phyloP scores from a whole-genome alignment of 2,329 filamentous ascomycete species.

The Cladosporium sp. region DNA sequence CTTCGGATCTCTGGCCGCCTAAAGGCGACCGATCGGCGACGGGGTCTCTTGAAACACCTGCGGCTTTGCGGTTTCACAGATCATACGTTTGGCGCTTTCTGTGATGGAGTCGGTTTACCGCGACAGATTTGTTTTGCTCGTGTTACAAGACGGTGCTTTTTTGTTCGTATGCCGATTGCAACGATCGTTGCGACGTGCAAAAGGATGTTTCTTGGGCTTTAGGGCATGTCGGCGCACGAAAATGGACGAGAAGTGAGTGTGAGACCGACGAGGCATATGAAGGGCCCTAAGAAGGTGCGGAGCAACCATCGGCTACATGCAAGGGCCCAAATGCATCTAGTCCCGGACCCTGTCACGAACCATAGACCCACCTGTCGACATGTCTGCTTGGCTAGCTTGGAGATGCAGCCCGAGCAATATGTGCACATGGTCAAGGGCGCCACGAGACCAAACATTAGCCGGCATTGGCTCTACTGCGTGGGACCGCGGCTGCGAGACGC shows the following conservation, averaged over 20 bases:
- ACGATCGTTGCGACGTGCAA: not conserved
- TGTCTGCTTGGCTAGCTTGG: conserved; percentile 3
- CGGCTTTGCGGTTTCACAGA: conserved; percentile 3
- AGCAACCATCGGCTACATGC: conserved; percentile 9
- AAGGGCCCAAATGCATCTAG: conserved; percentile 10
- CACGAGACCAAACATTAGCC: conserved; percentile 2
- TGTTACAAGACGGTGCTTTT: no score
- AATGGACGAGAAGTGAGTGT: conserved; percentile 1
- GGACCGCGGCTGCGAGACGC: not conserved
- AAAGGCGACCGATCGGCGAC: conserved; percentile 4
- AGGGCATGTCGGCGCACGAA: not conserved
- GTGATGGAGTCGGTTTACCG: not conserved
- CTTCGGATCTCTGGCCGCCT: conserved; percentile 2
- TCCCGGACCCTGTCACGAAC: conserved; percentile 11
- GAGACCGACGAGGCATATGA: conserved; percentile 8
- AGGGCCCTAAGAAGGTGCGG: conserved; percentile 10
- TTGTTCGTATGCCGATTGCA: not conserved
- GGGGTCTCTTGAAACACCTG: not conserved
- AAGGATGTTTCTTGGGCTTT: not conserved
- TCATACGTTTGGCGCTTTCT: not conserved
- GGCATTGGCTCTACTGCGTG: conserved; percentile 2
- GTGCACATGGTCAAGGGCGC: conserved; percentile 9
- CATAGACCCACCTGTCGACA: conserved; percentile 6
- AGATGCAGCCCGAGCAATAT: conserved; percentile 9
- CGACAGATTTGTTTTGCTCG: no score